Conservation (phyloP, 192 early-diverging fungal species). For the Gryganskiella cystojenkinii region DNA sequence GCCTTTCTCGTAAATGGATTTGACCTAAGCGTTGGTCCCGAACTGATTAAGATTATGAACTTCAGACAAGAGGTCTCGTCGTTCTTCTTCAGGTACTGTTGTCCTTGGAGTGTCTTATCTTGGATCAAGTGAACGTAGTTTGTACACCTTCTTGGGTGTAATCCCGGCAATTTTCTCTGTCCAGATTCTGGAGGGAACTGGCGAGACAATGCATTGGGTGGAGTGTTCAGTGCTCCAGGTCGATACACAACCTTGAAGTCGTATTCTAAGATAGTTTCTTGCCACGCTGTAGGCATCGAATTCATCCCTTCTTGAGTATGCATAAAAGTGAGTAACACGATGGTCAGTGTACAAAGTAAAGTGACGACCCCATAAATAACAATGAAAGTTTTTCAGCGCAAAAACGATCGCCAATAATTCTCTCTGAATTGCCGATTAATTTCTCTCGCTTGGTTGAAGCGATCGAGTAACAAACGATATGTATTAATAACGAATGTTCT, state of each 20-base stretch:
- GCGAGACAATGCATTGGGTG: too few species aligned
- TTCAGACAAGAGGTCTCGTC: not conserved
- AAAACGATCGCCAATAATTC: constrained; percentile 32
- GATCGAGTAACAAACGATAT: constrained; percentile 44
- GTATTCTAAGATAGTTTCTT: constrained; percentile 17
- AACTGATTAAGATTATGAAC: not conserved
- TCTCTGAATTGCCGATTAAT: constrained; percentile 41
- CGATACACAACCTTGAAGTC: constrained; percentile 13
- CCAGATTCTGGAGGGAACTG: too few species aligned
- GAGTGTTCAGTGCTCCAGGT: too few species aligned
- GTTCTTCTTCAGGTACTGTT: too few species aligned
- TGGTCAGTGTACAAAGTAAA: constrained; percentile 14
- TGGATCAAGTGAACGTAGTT: too few species aligned
- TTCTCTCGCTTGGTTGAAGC: constrained; percentile 23
- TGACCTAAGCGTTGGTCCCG: not conserved
- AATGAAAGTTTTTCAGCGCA: constrained; percentile 8
- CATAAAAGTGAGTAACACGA: constrained; percentile 5
- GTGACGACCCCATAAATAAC: constrained; percentile 8
- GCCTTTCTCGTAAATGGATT: not conserved
- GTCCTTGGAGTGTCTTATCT: too few species aligned
- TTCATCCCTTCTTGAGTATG: constrained; percentile 18
- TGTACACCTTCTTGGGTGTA: too few species aligned
- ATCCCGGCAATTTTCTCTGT: too few species aligned
- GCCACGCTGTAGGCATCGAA: constrained; percentile 20
- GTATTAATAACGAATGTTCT: constrained; percentile 33